Conservation (phyloP, 805 yeast genomes). For the Pichia heedii region DNA sequence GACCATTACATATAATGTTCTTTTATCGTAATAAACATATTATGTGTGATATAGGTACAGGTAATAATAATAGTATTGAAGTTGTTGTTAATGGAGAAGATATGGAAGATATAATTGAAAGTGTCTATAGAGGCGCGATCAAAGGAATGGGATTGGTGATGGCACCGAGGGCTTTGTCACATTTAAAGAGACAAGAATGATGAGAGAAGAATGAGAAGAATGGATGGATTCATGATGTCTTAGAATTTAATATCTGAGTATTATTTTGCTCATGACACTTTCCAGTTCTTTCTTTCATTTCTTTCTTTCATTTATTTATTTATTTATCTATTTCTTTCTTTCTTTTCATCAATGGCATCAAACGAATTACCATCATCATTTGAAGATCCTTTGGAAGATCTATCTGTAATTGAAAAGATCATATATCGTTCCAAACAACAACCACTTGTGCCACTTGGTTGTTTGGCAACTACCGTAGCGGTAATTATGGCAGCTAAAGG, state of each 20-base stretch:
- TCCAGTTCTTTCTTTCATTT: no score
- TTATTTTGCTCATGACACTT: no score
- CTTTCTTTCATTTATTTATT: no score
- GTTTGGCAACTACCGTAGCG: conserved; percentile 71
- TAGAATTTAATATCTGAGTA: no score
- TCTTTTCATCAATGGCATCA: conserved; percentile 25
- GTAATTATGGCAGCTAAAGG: conserved; percentile 72
- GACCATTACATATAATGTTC: no score
- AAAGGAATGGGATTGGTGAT: conserved; percentile 43
- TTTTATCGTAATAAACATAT: conserved; percentile 88
- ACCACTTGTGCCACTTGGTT: conserved; percentile 83
- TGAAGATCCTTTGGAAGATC: conserved; percentile 35
- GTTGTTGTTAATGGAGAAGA: conserved; percentile 79
- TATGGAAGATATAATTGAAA: conserved; percentile 82
- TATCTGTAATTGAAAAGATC: conserved; percentile 48
- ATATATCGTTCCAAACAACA: conserved; percentile 65
- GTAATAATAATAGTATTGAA: conserved; percentile 90
- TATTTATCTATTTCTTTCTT: no score
- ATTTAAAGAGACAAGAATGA: no score
- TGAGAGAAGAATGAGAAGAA: no score
- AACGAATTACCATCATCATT: conserved; percentile 42
- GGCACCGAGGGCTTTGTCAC: no score
- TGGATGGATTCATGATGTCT: no score
- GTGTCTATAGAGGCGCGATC: conserved; percentile 81
- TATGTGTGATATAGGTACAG: conserved; percentile 99